Conservation (phyloP, 495 filamentous ascomycete species). For the Aspergillus olivimuriae region DNA sequence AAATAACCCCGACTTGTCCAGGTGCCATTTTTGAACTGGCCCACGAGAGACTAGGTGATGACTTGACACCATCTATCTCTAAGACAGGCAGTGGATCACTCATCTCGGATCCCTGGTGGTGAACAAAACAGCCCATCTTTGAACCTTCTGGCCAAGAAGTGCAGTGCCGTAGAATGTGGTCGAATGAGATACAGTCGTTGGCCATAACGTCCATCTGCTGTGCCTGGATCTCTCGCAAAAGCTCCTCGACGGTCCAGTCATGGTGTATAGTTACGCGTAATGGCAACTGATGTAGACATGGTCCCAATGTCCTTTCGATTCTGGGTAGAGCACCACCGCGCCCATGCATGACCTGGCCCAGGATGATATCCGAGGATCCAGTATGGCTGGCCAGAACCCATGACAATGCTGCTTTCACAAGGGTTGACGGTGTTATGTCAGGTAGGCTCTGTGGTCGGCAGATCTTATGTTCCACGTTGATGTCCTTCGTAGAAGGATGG, state of each 20-base stretch:
- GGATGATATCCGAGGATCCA: slow-evolving; percentile 28
- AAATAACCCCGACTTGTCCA: slow-evolving; percentile 7
- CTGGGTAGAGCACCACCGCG: slow-evolving; percentile 37
- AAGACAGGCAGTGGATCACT: slow-evolving; percentile 13
- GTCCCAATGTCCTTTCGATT: slow-evolving; percentile 38
- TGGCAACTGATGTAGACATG: slow-evolving; percentile 45
- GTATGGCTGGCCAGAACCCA: slow-evolving; percentile 28
- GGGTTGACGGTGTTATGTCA: slow-evolving; percentile 34
- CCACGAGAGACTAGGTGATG: slow-evolving; percentile 3
- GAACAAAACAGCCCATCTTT: slow-evolving; percentile 4
- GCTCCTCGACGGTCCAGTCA: slow-evolving; percentile 28
- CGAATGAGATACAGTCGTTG: slow-evolving; percentile 38
- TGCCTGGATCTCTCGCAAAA: slow-evolving; percentile 37
- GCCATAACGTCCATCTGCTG: slow-evolving; percentile 37
- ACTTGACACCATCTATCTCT: slow-evolving; percentile 3
- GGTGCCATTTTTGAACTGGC: slow-evolving; percentile 2
- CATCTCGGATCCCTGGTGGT: slow-evolving; percentile 1
- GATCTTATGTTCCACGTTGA: not conserved
- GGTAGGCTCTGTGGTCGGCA: not conserved
- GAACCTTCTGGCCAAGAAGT: slow-evolving; percentile 35
- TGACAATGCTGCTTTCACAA: slow-evolving; percentile 39
- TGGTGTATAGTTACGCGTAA: slow-evolving; percentile 33
- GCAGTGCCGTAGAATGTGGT: slow-evolving; percentile 38
- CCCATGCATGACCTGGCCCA: slow-evolving; percentile 38
- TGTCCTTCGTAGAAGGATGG: not conserved